These are phyloP conservation scores for Talaromyces islandicus DNA, from an alignment of 2,329 filamentous ascomycete genomes.

Conservation along the genomic window DNA sequence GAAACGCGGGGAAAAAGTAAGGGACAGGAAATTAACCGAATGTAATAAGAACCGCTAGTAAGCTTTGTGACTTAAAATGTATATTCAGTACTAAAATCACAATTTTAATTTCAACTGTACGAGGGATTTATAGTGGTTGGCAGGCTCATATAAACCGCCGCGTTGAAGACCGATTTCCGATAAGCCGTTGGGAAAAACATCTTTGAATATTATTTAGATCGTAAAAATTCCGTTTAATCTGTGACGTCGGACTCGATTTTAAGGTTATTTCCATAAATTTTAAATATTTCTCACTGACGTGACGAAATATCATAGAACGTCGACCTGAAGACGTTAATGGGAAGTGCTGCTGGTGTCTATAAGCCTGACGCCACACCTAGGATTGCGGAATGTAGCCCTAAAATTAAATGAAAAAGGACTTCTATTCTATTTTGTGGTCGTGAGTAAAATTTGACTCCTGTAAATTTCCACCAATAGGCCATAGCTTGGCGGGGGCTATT, in stretches of 20 bases:
- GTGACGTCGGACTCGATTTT: neutral
- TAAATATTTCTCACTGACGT: neutral
- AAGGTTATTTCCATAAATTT: neutral
- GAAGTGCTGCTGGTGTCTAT: neutral
- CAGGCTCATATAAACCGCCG: neutral
- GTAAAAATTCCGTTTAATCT: neutral
- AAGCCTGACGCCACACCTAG: neutral
- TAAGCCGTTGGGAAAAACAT: no score
- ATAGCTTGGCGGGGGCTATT: neutral
- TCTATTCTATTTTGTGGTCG: neutral
- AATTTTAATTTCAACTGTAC: neutral
- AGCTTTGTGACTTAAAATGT: neutral
- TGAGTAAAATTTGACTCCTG: neutral
- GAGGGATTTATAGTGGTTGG: neutral
- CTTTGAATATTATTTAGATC: no score
- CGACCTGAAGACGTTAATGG: neutral
- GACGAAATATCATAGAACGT: neutral
- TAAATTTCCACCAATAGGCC: neutral
- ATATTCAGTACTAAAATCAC: neutral
- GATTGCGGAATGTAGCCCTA: neutral
- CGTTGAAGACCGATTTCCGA: no score
- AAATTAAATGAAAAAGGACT: neutral
- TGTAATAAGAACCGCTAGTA: neutral
- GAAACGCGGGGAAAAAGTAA: neutral
- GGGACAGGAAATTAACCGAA: no score